phyloP scores from a whole-genome alignment of 1,284 basidiomycete species.

The Cutaneotrichosporon sp. region DNA sequence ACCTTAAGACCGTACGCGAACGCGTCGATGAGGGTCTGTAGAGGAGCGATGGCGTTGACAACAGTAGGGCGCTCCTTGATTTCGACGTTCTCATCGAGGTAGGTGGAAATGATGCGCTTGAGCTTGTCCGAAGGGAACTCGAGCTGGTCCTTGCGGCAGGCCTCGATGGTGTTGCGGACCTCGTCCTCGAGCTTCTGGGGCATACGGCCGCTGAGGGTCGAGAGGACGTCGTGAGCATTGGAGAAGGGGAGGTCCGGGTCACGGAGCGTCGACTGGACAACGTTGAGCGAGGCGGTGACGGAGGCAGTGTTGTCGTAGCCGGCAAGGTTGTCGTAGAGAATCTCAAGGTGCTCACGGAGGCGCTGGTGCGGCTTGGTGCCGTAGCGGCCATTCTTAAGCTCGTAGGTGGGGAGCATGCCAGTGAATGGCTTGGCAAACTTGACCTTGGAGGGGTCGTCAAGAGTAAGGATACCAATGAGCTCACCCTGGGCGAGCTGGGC shows the following conservation, averaged over 20 bases:
- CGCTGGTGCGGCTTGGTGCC: slow-evolving; percentile 91
- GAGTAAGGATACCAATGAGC: slow-evolving; percentile 92
- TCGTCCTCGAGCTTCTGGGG: slow-evolving; percentile 85
- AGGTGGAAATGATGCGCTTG: slow-evolving; percentile 63
- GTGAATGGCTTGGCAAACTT: slow-evolving; percentile 98
- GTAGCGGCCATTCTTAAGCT: slow-evolving; percentile 70
- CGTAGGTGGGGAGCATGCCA: slow-evolving; percentile 81
- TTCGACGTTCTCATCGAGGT: slow-evolving; percentile 73
- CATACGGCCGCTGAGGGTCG: slow-evolving; percentile 87
- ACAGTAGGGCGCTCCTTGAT: slow-evolving; percentile 74
- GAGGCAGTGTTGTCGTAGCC: slow-evolving; percentile 81
- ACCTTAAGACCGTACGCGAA: slow-evolving; percentile 79
- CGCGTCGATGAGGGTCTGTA: slow-evolving; percentile 74
- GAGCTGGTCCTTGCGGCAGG: slow-evolving; percentile 62
- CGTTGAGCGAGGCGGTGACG: slow-evolving; percentile 40
- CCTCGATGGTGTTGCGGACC: slow-evolving; percentile 73
- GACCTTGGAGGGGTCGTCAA: slow-evolving; percentile 94
- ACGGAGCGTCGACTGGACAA: slow-evolving; percentile 49
- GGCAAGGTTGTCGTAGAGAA: slow-evolving; percentile 86
- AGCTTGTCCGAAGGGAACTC: slow-evolving; percentile 75
- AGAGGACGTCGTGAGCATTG: slow-evolving; percentile 76
- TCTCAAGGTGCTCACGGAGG: slow-evolving; percentile 67
- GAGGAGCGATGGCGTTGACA: slow-evolving; percentile 63
- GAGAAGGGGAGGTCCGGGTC: slow-evolving; percentile 86
- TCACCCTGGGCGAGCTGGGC: slow-evolving; percentile 96